Evolutionary conservation across 768 basidiomycete species (phyloP).

Genomic region (Lactarius hengduanensis): DNA sequence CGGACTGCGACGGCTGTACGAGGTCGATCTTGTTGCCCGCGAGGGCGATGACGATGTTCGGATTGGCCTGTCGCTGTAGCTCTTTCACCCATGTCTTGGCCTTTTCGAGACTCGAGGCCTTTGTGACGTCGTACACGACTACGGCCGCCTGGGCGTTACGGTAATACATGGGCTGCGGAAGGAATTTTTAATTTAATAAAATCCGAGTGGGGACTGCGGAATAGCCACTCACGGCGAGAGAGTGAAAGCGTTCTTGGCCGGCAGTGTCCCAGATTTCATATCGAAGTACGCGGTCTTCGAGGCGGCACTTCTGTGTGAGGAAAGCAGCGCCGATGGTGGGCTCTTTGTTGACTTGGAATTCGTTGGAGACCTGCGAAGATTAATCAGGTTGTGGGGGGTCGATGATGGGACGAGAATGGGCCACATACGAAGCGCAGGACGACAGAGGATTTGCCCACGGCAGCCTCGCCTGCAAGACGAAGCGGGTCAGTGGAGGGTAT

Average conservation of each 20-base stretch:
- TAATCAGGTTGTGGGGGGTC: neutral
- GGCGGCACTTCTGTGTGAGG: slow-evolving; percentile 90
- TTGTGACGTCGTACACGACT: slow-evolving; percentile 97
- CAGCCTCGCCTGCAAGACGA: slow-evolving; percentile 77
- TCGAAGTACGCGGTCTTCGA: slow-evolving; percentile 89
- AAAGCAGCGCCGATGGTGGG: slow-evolving; percentile 98
- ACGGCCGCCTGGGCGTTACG: slow-evolving; percentile 98
- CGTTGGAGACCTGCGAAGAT: slow-evolving; percentile 75
- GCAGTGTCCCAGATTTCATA: slow-evolving; percentile 99
- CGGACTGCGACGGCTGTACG: slow-evolving; percentile 62
- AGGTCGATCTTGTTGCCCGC: slow-evolving; percentile 98
- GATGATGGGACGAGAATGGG: slow-evolving; percentile 27
- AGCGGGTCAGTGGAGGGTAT: neutral
- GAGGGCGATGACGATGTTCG: slow-evolving; percentile 98
- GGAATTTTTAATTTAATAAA: slow-evolving; percentile 10
- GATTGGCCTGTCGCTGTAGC: slow-evolving; percentile 96
- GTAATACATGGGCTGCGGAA: slow-evolving; percentile 90
- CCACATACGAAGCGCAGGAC: slow-evolving; percentile 89
- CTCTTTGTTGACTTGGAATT: slow-evolving; percentile 98
- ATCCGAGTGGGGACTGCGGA: neutral
- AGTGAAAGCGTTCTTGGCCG: slow-evolving; percentile 96
- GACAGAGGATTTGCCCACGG: slow-evolving; percentile 98
- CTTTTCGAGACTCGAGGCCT: slow-evolving; percentile 93
- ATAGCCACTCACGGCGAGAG: slow-evolving; percentile 70
- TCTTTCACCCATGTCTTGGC: slow-evolving; percentile 99